Percentiles rank a stretch among this genome's conserved stretches.
phyloP scores from a whole-genome alignment of 139 green algal genomes.

The Coelastrella sp. region DNA sequence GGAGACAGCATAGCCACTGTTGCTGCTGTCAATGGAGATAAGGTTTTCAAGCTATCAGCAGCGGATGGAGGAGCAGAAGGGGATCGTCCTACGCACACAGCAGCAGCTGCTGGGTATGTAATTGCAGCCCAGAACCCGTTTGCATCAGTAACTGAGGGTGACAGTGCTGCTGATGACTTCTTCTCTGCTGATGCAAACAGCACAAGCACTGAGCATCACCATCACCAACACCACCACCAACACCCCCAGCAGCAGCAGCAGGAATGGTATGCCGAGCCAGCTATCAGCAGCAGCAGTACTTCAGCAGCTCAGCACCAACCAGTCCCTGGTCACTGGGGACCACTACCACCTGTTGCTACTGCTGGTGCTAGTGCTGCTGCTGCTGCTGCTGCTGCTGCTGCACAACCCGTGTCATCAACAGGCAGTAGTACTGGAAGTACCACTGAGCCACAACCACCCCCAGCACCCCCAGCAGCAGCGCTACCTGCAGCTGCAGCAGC shows the following conservation, averaged over 20 bases:
- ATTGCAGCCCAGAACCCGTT: neutral
- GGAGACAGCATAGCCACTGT: too few species aligned
- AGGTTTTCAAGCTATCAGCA: neutral
- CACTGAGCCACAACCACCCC: neutral
- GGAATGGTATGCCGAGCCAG: neutral
- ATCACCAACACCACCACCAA: neutral
- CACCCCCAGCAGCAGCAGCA: neutral
- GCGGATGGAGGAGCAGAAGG: neutral
- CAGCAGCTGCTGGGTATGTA: neutral
- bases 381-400: neutral
- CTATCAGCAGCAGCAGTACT: neutral
- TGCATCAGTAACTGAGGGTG: conserved; percentile 1
- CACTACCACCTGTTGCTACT: neutral
- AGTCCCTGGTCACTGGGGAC: neutral
- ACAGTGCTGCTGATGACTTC: neutral
- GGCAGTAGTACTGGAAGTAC: conserved; percentile 14
- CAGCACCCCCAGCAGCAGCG: neutral
- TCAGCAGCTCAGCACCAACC: neutral
- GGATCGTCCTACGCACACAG: too few species aligned
- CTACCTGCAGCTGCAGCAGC: neutral
- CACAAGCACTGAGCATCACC: neutral
- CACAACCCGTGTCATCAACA: neutral
- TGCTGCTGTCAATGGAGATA: too few species aligned
- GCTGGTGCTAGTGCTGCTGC: too few species aligned
- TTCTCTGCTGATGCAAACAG: neutral